These are phyloP conservation scores for Raffaelea ambrosiae DNA, from an alignment of 2,329 filamentous ascomycete genomes.

Conservation along the genomic window DNA sequence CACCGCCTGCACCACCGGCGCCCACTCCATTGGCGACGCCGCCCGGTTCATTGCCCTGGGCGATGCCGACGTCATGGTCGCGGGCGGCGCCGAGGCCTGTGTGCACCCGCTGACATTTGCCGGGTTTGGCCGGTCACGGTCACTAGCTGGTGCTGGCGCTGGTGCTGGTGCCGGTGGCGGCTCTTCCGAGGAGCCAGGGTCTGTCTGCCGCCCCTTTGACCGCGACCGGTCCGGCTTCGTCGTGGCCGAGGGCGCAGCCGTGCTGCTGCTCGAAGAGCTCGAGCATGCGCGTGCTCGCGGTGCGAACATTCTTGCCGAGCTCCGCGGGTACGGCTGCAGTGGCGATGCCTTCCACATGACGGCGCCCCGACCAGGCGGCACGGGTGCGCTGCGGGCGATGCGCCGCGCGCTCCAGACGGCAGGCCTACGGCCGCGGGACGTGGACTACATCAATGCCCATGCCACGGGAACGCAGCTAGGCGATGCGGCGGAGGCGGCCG, in stretches of 20 bases:
- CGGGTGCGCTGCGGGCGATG: constrained; percentile 80
- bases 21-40: constrained; percentile 90
- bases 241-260: constrained; percentile 83
- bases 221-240: constrained; percentile 74
- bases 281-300: constrained; percentile 76
- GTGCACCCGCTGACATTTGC: constrained; percentile 91
- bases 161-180: neutral
- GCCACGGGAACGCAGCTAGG: constrained; percentile 82
- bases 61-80: constrained; percentile 90
- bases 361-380: constrained; percentile 73
- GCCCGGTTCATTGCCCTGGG: constrained; percentile 85
- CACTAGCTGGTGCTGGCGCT: constrained; percentile 44
- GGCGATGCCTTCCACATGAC: constrained; percentile 93
- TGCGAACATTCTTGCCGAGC: constrained; percentile 78
- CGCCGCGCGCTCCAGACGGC: constrained; percentile 69
- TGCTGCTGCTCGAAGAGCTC: constrained; percentile 80
- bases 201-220: constrained; percentile 75
- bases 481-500: constrained; percentile 78
- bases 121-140: constrained; percentile 82
- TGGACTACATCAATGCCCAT: constrained; percentile 94
- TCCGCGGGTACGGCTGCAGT: constrained; percentile 82
- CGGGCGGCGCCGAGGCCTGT: constrained; percentile 91
- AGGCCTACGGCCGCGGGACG: constrained; percentile 53
- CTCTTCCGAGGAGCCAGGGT: constrained; percentile 30
- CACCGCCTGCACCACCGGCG: constrained; percentile 92